Percentiles rank a stretch among this genome's conserved stretches.
Evolutionary conservation across 345 rosid species (phyloP).

Genomic region (Arabidopsis arenosa): DNA sequence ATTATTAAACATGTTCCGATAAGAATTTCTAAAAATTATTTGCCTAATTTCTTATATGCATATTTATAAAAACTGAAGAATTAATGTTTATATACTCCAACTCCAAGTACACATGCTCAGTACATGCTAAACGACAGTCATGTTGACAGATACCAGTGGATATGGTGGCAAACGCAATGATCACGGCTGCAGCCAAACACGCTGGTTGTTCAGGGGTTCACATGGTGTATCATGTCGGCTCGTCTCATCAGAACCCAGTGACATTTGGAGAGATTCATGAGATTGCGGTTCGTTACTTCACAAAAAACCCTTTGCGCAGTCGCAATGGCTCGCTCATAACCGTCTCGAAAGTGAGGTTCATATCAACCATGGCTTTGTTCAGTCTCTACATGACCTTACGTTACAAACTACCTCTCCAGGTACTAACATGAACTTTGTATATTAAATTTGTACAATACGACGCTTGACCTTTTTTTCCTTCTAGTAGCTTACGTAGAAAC

Average conservation of each 20-base stretch:
- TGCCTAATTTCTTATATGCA: too few relatives aligned
- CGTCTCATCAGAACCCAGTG: constrained; percentile 39
- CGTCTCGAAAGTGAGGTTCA: constrained; percentile 28
- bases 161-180: constrained; percentile 47
- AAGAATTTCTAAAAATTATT: too few relatives aligned
- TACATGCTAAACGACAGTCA: background rate
- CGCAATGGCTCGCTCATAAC: constrained; percentile 33
- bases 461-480: too few relatives aligned
- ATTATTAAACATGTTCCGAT: constrained; percentile 1
- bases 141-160: constrained; percentile 42
- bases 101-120: background rate
- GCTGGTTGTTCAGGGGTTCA: constrained; percentile 29
- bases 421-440: background rate
- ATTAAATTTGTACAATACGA: too few relatives aligned
- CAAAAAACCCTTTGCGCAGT: constrained; percentile 35
- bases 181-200: constrained; percentile 29
- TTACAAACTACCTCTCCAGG: constrained; percentile 45
- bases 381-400: constrained; percentile 39
- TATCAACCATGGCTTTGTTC: constrained; percentile 38
- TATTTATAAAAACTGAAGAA: background rate
- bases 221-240: constrained; percentile 44
- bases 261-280: constrained; percentile 30
- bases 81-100: background rate
- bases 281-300: constrained; percentile 33
- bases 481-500: too few relatives aligned